Evolutionary conservation across 768 basidiomycete genomes (phyloP).

Genomic region (Mycena polygramma): DNA sequence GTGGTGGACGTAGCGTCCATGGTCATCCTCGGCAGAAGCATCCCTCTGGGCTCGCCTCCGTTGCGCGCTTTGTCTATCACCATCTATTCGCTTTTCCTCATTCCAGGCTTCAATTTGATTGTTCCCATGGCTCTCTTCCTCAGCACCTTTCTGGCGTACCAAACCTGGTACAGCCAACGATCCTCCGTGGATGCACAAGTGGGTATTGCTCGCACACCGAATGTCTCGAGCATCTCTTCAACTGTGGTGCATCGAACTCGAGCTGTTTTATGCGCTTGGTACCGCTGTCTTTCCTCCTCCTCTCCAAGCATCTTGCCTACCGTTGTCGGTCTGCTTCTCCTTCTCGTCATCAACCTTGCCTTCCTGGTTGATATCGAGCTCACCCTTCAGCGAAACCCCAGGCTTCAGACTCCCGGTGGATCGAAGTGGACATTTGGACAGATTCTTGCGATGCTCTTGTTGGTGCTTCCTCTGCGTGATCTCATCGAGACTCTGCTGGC

Average conservation of each 20-base stretch:
- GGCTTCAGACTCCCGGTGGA: not conserved
- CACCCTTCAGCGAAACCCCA: not conserved
- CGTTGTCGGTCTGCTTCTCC: slow-evolving; percentile 7
- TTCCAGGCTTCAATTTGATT: slow-evolving; percentile 20
- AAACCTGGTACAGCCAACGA: too few relatives aligned
- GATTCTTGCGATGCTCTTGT: slow-evolving; percentile 14
- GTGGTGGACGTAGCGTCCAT: not conserved
- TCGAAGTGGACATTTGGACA: slow-evolving; percentile 18
- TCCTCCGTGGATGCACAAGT: too few relatives aligned
- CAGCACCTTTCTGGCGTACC: not conserved
- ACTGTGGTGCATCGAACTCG: too few relatives aligned
- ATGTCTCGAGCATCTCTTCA: too few relatives aligned
- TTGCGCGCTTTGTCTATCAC: slow-evolving; percentile 5
- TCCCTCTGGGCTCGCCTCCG: slow-evolving; percentile 7
- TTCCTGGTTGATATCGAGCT: slow-evolving; percentile 22
- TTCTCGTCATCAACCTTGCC: slow-evolving; percentile 15
- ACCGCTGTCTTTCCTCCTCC: too few relatives aligned
- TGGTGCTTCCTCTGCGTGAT: slow-evolving; percentile 20
- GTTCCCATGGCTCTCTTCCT: slow-evolving; percentile 10
- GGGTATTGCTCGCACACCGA: too few relatives aligned
- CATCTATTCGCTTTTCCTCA: slow-evolving; percentile 15
- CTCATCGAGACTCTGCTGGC: not conserved
- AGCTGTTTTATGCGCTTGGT: too few relatives aligned
- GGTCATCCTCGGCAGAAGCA: not conserved
- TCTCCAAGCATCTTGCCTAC: slow-evolving; percentile 11